Evolutionary conservation across 2,329 filamentous ascomycete species (phyloP).

Genomic region (Calonectria naviculata): DNA sequence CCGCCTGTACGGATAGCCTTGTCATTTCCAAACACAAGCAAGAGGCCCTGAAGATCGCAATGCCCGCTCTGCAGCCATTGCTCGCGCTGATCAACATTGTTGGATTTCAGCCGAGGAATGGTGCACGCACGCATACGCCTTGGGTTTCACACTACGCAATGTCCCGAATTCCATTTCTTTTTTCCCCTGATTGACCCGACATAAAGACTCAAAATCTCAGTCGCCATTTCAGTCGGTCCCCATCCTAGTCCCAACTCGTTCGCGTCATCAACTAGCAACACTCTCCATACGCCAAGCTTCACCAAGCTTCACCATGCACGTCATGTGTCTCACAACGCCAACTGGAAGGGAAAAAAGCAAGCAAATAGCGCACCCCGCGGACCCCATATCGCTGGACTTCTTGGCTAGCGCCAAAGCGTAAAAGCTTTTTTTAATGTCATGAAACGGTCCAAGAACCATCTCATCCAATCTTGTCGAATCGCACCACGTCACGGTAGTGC

Average conservation of each 20-base stretch:
- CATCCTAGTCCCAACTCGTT: too few relatives aligned
- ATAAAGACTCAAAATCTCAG: too few relatives aligned
- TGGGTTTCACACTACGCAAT: neutral
- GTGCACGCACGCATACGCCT: neutral
- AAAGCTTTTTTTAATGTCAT: neutral
- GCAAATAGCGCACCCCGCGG: neutral
- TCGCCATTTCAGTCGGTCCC: too few relatives aligned
- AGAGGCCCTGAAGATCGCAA: neutral
- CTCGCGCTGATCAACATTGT: neutral
- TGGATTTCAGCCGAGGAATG: neutral
- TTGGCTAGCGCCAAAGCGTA: neutral
- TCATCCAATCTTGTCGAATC: neutral
- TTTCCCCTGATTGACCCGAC: too few relatives aligned
- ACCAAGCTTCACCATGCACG: neutral
- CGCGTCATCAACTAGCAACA: too few relatives aligned
- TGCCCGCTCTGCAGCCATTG: neutral
- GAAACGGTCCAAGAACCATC: neutral
- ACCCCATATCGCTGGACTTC: neutral
- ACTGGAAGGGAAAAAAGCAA: neutral
- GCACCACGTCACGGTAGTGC: neutral
- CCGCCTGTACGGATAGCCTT: too few relatives aligned
- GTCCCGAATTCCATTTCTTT: too few relatives aligned
- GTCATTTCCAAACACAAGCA: neutral
- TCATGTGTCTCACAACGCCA: neutral
- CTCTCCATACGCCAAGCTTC: neutral